Evolutionary conservation across 305 asterid genomes (phyloP).

Genomic region (Fraxinus nigra): DNA sequence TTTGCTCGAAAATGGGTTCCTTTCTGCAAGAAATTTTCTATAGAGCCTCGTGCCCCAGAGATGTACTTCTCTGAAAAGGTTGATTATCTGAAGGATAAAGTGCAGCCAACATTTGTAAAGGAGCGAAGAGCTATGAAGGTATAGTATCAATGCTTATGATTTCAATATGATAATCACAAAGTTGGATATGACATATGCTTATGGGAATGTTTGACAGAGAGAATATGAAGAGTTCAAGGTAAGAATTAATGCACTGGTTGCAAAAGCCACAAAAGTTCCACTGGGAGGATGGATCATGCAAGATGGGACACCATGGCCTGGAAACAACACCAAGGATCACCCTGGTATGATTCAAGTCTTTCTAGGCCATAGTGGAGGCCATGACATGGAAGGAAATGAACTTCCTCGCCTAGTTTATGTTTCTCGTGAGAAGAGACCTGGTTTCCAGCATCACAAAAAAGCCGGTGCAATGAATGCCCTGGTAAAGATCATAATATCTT

Average conservation of each 20-base stretch:
- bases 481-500: conserved; percentile 48
- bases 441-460: conserved; percentile 95
- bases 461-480: conserved; percentile 98
- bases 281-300: conserved; percentile 98
- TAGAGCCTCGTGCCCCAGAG: conserved; percentile 99
- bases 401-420: conserved; percentile 95
- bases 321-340: conserved; percentile 93
- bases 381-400: conserved; percentile 85
- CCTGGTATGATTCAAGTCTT: conserved; percentile 99
- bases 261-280: conserved; percentile 75
- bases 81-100: conserved; percentile 91
- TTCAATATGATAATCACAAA: conserved; percentile 3
- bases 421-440: conserved; percentile 99
- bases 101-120: conserved; percentile 94
- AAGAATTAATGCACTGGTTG: conserved; percentile 86
- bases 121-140: conserved; percentile 99
- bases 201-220: conserved; percentile 49
- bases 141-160: conserved; percentile 16
- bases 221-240: conserved; percentile 96
- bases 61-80: conserved; percentile 87
- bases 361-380: conserved; percentile 89
- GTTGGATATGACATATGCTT: neutral
- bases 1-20: conserved; percentile 97
- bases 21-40: conserved; percentile 80
- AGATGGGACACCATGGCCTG: conserved; percentile 99